Evolutionary conservation across 495 filamentous ascomycete species (phyloP).

Genomic region (Tuber magnatum): DNA sequence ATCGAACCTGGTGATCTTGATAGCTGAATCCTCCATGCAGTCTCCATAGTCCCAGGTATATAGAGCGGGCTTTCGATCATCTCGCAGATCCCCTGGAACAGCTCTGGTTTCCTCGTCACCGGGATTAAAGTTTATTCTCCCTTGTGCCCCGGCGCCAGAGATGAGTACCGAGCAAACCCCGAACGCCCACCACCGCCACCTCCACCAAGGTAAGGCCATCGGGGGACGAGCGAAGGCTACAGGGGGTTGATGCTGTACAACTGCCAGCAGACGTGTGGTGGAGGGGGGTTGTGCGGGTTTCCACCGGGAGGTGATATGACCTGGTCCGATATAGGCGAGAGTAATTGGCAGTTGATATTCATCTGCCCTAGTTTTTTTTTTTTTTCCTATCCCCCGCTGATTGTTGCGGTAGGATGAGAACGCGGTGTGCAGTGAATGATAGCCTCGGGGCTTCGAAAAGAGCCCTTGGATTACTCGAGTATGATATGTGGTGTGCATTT

Average conservation of each 20-base stretch:
- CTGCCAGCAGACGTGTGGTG: neutral
- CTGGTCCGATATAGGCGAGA: neutral
- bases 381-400: neutral
- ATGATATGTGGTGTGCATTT: neutral
- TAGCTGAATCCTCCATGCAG: constrained; percentile 57
- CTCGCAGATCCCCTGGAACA: constrained; percentile 40
- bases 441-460: neutral
- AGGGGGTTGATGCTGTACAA: neutral
- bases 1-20: constrained; percentile 65
- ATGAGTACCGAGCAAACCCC: neutral
- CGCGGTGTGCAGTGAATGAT: neutral
- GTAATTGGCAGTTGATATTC: constrained; percentile 1
- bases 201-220: neutral
- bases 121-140: constrained; percentile 1
- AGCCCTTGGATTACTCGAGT: neutral
- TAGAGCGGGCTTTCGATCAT: constrained; percentile 55
- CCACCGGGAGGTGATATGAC: neutral
- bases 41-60: constrained; percentile 66
- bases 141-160: neutral
- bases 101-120: neutral
- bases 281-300: neutral
- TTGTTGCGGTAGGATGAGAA: neutral
- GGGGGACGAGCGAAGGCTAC: neutral
- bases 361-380: neutral
- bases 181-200: neutral